These are phyloP conservation scores for Pichia membranifaciens DNA, from an alignment of 805 yeast genomes.

Conservation along the genomic window DNA sequence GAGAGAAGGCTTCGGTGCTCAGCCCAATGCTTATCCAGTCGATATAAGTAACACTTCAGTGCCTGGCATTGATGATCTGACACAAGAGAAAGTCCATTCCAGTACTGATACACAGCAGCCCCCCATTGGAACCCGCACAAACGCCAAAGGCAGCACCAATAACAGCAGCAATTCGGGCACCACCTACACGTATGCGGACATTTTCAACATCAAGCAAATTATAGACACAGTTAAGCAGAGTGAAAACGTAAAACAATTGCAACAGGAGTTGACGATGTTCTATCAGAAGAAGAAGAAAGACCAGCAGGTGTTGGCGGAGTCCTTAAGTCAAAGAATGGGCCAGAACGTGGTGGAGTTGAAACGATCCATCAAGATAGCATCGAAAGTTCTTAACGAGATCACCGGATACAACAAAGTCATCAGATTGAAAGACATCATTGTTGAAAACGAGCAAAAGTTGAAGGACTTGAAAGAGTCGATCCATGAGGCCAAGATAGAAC, in stretches of 20 bases:
- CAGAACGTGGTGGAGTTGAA: slow-evolving; percentile 50
- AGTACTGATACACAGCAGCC: no score
- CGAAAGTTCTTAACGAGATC: slow-evolving; percentile 74
- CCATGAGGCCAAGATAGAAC: slow-evolving; percentile 41
- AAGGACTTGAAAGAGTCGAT: slow-evolving; percentile 44
- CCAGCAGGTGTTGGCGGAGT: slow-evolving; percentile 29
- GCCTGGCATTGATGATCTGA: no score
- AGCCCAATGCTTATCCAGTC: no score
- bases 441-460: slow-evolving; percentile 46
- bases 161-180: no score
- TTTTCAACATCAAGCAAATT: slow-evolving; percentile 16
- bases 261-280: slow-evolving; percentile 27
- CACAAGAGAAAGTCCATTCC: no score
- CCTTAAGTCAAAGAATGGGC: slow-evolving; percentile 39
- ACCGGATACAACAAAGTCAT: slow-evolving; percentile 89
- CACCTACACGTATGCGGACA: slow-evolving; percentile 2
- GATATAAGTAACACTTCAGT: no score
- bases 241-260: slow-evolving; percentile 30
- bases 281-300: slow-evolving; percentile 21
- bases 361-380: slow-evolving; percentile 52
- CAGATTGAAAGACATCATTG: slow-evolving; percentile 57
- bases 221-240: slow-evolving; percentile 27
- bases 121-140: no score
- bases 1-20: no score
- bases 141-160: no score